Conservation (phyloP, 331 rosid genomes). For the Quercus lobata region DNA sequence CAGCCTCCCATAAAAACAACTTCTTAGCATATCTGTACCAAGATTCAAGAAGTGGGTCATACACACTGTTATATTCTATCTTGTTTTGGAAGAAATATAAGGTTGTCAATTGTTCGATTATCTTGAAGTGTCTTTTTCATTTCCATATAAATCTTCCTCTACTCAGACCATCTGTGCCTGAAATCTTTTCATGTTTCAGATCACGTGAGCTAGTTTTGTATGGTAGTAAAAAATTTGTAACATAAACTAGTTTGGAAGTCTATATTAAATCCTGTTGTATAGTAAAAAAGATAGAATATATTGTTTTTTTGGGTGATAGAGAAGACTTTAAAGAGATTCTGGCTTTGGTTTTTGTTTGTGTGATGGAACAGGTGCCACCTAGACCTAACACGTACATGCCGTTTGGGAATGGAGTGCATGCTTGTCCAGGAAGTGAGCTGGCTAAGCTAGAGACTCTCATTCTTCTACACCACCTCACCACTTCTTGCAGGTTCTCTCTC, state of each 20-base stretch:
- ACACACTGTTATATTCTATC: conserved; percentile 23
- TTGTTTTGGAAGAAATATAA: conserved; percentile 35
- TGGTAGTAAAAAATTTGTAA: conserved; percentile 3
- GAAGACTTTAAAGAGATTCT: background rate
- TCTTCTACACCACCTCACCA: conserved; percentile 84
- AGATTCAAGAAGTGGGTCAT: conserved; percentile 13
- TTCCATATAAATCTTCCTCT: conserved; percentile 30
- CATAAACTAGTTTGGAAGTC: background rate
- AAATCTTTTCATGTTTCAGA: conserved; percentile 35
- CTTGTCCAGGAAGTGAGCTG: conserved; percentile 96
- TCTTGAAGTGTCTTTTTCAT: conserved; percentile 49
- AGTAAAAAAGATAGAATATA: background rate
- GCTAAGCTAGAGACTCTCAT: conserved; percentile 85
- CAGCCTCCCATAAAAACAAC: background rate
- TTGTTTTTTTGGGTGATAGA: background rate
- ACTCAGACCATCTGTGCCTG: background rate
- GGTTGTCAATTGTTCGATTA: conserved; percentile 37
- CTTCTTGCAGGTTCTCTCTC: conserved; percentile 52
- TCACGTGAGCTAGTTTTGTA: conserved; percentile 63
- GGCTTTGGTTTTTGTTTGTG: conserved; percentile 19
- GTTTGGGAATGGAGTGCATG: conserved; percentile 88
- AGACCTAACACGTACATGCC: conserved; percentile 87
- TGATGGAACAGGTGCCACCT: conserved; percentile 77
- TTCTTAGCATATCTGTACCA: background rate
- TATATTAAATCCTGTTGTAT: background rate